These are phyloP conservation scores for Leccinum disarticulatum DNA, from an alignment of 768 basidiomycete genomes.

Conservation along the genomic window DNA sequence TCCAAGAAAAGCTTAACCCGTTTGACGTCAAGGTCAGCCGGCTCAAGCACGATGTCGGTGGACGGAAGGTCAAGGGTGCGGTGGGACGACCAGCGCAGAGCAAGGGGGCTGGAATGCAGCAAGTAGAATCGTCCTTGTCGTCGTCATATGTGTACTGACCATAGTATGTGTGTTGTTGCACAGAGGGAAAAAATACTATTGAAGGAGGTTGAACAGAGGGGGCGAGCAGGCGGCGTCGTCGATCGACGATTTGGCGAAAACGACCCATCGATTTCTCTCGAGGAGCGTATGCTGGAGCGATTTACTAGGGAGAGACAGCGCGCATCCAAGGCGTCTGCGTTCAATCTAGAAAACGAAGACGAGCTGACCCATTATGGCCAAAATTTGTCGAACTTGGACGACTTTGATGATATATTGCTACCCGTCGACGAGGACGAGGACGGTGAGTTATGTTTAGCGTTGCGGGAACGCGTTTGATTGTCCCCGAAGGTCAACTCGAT, in stretches of 20 bases:
- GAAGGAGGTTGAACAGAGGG: constrained; percentile 82
- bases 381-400: constrained; percentile 80
- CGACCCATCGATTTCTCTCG: constrained; percentile 86
- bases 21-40: constrained; percentile 94
- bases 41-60: constrained; percentile 91
- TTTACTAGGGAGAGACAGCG: constrained; percentile 90
- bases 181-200: constrained; percentile 86
- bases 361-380: constrained; percentile 92
- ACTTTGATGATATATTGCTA: constrained; percentile 70
- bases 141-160: constrained; percentile 7
- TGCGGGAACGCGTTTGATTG: neutral
- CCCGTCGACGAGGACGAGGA: constrained; percentile 56
- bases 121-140: constrained; percentile 48
- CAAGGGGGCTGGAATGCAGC: constrained; percentile 88
- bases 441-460: constrained; percentile 31
- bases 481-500: constrained; percentile 60
- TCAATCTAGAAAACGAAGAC: constrained; percentile 91
- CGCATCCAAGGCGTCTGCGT: constrained; percentile 68
- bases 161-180: neutral
- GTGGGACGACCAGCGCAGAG: constrained; percentile 82
- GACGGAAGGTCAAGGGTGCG: constrained; percentile 80
- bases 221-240: constrained; percentile 82
- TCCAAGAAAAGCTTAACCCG: constrained; percentile 84
- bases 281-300: constrained; percentile 95
- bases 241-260: constrained; percentile 97